phyloP scores from a whole-genome alignment of 202 grass and related monocot genomes.

The Brachypodium distachyon region DNA sequence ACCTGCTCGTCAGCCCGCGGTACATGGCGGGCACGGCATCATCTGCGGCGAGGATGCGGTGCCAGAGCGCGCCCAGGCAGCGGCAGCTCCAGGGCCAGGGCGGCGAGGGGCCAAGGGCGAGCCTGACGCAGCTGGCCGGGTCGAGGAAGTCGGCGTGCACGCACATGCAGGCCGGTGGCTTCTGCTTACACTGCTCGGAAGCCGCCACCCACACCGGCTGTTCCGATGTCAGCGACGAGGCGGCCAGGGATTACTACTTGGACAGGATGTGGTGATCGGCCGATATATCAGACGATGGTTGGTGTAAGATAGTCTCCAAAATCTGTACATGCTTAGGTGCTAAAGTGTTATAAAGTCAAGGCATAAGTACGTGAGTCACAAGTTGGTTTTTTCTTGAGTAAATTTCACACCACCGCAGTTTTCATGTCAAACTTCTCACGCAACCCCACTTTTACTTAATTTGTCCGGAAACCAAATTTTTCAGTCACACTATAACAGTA shows the following conservation, averaged over 20 bases:
- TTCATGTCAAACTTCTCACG: too few relatives aligned
- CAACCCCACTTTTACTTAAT: too few relatives aligned
- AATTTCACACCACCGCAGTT: too few relatives aligned
- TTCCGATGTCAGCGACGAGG: conserved; percentile 22
- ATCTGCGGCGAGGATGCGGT: conserved; percentile 51
- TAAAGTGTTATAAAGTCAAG: background rate
- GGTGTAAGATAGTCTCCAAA: background rate
- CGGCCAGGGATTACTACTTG: conserved; percentile 67
- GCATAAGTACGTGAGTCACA: background rate
- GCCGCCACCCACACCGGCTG: background rate
- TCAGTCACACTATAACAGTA: too few relatives aligned
- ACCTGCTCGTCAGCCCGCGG: conserved; percentile 43
- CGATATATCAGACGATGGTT: background rate
- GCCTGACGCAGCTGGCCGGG: background rate
- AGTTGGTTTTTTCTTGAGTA: too few relatives aligned
- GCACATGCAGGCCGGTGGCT: conserved; percentile 21
- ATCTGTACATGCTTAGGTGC: conserved; percentile 19
- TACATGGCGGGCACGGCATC: conserved; percentile 88
- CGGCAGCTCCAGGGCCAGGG: too few relatives aligned
- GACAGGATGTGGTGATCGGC: conserved; percentile 74
- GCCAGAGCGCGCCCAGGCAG: conserved; percentile 73
- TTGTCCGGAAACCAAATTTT: too few relatives aligned
- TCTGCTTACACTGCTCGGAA: conserved; percentile 21
- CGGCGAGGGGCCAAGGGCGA: conserved; percentile 13
- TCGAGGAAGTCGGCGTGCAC: conserved; percentile 22